A percentile compares a stretch with the other conserved stretches of the same genome.
phyloP scores from a whole-genome alignment of 176 grass and related monocot species.

The Zea luxurians region DNA sequence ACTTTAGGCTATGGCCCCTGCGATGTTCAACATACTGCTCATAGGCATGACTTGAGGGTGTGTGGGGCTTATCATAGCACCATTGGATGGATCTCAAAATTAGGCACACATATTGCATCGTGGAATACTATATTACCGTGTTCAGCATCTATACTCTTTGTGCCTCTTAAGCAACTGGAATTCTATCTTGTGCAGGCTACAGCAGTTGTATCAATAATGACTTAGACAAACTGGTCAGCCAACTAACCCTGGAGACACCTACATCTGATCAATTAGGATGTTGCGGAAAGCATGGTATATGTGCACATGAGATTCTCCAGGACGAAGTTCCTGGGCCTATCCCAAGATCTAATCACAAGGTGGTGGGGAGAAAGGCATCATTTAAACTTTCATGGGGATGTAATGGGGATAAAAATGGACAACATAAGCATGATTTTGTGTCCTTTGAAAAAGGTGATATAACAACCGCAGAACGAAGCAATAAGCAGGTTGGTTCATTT shows the following conservation, averaged over 20 bases:
- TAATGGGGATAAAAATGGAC: constrained; percentile 87
- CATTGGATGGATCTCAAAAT: constrained; percentile 15
- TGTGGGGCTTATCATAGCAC: not conserved
- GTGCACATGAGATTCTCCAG: constrained; percentile 88
- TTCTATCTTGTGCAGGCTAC: constrained; percentile 45
- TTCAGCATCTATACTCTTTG: not conserved
- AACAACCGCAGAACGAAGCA: constrained; percentile 93
- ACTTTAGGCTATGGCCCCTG: not conserved
- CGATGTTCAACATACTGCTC: not conserved
- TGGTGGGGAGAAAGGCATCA: constrained; percentile 69
- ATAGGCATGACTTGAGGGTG: not conserved
- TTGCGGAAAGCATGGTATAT: constrained; percentile 96
- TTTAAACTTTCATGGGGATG: constrained; percentile 90
- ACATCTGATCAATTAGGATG: constrained; percentile 67
- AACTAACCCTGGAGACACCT: constrained; percentile 41
- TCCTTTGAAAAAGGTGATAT: constrained; percentile 99
- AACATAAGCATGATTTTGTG: constrained; percentile 96
- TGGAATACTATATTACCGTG: not conserved
- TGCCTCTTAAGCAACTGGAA: constrained; percentile 18
- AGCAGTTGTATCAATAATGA: constrained; percentile 37
- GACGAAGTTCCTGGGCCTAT: constrained; percentile 64
- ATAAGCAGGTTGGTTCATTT: constrained; percentile 70
- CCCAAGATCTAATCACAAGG: constrained; percentile 59
- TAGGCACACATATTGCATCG: not conserved
- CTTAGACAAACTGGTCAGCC: constrained; percentile 41